Evolutionary conservation across 2,329 filamentous ascomycete species (phyloP).

Genomic region (Fusarium sarcochroum): DNA sequence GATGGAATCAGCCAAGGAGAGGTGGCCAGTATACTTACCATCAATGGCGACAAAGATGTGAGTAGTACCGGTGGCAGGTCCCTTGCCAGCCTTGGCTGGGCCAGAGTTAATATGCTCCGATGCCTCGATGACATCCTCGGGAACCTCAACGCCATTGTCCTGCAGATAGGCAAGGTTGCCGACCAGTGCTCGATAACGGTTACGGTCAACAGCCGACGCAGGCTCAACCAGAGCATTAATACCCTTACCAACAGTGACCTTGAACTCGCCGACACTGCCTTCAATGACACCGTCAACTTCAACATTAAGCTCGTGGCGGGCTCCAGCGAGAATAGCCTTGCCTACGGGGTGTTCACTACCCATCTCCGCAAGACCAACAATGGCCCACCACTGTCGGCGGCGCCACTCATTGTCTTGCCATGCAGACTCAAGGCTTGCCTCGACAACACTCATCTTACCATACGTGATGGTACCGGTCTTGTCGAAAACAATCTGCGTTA

Average conservation of each 20-base stretch:
- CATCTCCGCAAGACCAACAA: constrained; percentile 95
- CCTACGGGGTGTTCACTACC: constrained; percentile 96
- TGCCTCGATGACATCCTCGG: constrained; percentile 72
- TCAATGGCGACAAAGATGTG: constrained; percentile 94
- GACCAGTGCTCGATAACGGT: constrained; percentile 83
- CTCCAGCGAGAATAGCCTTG: constrained; percentile 83
- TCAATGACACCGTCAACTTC: constrained; percentile 81
- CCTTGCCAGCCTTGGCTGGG: constrained; percentile 55
- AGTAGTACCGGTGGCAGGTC: constrained; percentile 78
- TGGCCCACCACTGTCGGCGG: constrained; percentile 90
- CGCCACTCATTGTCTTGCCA: constrained; percentile 81
- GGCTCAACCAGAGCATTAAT: constrained; percentile 88
- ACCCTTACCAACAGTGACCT: constrained; percentile 85
- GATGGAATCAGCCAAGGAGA: constrained; percentile 90
- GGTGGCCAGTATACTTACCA: constrained; percentile 81
- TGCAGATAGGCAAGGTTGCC: constrained; percentile 86
- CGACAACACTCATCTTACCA: constrained; percentile 94
- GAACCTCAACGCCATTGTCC: constrained; percentile 77
- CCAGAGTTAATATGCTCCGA: constrained; percentile 71
- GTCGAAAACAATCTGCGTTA: constrained; percentile 92
- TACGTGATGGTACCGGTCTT: constrained; percentile 97
- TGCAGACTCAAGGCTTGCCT: constrained; percentile 72
- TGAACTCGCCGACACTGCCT: constrained; percentile 88
- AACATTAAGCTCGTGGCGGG: constrained; percentile 81
- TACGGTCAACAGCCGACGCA: constrained; percentile 74